These are phyloP conservation scores for Adansonia madagascariensis DNA, from an alignment of 441 rosid genomes.

Conservation along the genomic window DNA sequence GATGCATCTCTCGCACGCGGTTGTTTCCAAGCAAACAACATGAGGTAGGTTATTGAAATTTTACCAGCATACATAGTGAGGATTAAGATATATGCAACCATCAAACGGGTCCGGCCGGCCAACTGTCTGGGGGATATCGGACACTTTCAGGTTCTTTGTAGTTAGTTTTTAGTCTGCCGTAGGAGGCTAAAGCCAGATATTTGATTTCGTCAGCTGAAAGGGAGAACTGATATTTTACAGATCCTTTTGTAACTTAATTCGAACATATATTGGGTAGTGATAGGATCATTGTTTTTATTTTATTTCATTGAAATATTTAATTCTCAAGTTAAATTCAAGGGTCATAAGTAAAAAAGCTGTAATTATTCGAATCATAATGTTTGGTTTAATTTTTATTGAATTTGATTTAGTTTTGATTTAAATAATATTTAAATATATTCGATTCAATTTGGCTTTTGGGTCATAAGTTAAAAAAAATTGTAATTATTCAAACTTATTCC, in stretches of 20 bases:
- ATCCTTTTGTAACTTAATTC: not conserved
- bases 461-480: too few species aligned
- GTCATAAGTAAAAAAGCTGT: too few species aligned
- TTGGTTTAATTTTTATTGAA: too few species aligned
- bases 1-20: not conserved
- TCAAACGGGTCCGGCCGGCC: not conserved
- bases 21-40: not conserved
- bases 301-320: not conserved
- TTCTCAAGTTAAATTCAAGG: not conserved
- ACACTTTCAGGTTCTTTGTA: not conserved
- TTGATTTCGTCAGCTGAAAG: not conserved
- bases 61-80: not conserved
- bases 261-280: not conserved
- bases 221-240: not conserved
- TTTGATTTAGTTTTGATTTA: too few species aligned
- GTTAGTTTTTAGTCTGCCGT: not conserved
- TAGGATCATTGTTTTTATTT: not conserved
- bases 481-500: too few species aligned
- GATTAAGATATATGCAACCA: not conserved
- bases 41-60: not conserved
- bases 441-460: too few species aligned
- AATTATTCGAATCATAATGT: too few species aligned
- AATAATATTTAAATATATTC: too few species aligned
- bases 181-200: not conserved
- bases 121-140: not conserved